A percentile compares a stretch with the other conserved stretches of the same genome.
These are phyloP conservation scores for Leptodontidium sp. DNA, from an alignment of 2,329 filamentous ascomycete species.

Conservation along the genomic window DNA sequence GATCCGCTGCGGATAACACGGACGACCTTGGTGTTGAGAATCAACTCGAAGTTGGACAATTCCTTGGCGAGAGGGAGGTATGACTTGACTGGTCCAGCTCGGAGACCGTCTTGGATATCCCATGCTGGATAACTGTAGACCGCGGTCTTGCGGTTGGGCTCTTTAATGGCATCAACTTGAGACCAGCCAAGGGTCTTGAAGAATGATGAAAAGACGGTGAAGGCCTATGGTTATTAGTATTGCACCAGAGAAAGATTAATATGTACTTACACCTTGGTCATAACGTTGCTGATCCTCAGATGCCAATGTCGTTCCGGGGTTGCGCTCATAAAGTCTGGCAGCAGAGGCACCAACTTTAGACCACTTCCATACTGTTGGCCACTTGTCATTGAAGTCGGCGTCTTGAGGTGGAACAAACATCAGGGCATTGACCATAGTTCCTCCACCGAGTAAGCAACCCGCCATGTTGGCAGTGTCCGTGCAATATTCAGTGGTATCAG, in stretches of 20 bases:
- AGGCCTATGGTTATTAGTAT: conserved; percentile 52
- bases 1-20: conserved; percentile 69
- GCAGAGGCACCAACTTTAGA: conserved; percentile 66
- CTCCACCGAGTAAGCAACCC: conserved; percentile 72
- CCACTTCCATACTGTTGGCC: conserved; percentile 71
- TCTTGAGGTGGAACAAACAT: conserved; percentile 71
- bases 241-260: not conserved
- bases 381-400: conserved; percentile 75
- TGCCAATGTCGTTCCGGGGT: conserved; percentile 71
- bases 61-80: conserved; percentile 69
- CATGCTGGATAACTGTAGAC: conserved; percentile 69
- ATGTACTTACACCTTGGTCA: conserved; percentile 56
- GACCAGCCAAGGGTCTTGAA: conserved; percentile 63
- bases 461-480: conserved; percentile 66
- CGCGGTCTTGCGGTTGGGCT: conserved; percentile 69
- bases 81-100: conserved; percentile 73
- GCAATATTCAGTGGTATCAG: conserved; percentile 55
- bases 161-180: conserved; percentile 47
- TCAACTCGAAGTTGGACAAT: conserved; percentile 70
- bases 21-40: conserved; percentile 69
- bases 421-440: conserved; percentile 63
- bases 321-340: conserved; percentile 69
- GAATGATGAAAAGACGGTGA: conserved; percentile 62
- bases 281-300: conserved; percentile 72
- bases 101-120: conserved; percentile 70